These are phyloP conservation scores for Microdochium nivale DNA, from an alignment of 2,329 filamentous ascomycete genomes.

Conservation along the genomic window DNA sequence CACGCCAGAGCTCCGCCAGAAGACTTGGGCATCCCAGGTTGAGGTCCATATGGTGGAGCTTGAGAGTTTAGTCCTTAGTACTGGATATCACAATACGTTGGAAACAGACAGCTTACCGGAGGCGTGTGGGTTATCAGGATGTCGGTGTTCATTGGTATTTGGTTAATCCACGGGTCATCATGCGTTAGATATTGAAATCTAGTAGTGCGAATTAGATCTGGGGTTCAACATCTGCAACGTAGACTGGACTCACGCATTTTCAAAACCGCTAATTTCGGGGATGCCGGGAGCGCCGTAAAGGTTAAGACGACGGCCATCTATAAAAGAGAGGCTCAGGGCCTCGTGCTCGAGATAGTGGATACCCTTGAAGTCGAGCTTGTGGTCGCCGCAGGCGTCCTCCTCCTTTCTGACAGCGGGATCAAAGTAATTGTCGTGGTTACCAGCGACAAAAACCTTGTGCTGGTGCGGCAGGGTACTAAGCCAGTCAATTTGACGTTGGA, in stretches of 20 bases:
- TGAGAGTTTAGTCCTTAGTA: conserved; percentile 1
- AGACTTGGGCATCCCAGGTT: conserved; percentile 64
- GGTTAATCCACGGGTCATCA: conserved; percentile 62
- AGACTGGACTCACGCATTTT: conserved; percentile 45
- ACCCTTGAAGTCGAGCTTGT: conserved; percentile 53
- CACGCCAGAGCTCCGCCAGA: conserved; percentile 63
- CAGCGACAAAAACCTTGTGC: conserved; percentile 75
- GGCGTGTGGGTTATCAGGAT: conserved; percentile 77
- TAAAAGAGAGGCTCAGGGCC: conserved; percentile 54
- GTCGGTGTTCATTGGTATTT: conserved; percentile 63
- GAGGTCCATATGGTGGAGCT: conserved; percentile 61
- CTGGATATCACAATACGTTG: not conserved
- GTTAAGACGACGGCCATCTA: conserved; percentile 49
- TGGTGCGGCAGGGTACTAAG: conserved; percentile 62
- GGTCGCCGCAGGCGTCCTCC: conserved; percentile 43
- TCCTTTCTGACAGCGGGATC: conserved; percentile 54
- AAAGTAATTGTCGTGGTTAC: conserved; percentile 86
- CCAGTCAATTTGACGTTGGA: conserved; percentile 84
- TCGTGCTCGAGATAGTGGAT: conserved; percentile 71
- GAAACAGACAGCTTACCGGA: conserved; percentile 37
- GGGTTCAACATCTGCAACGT: conserved; percentile 1
- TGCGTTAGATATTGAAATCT: conserved; percentile 65
- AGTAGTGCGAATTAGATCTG: conserved; percentile 1
- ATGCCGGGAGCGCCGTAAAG: conserved; percentile 80
- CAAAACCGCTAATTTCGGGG: conserved; percentile 61